Percentiles rank a stretch among this genome's conserved stretches.
These are phyloP conservation scores for Arthrobotrys pseudoclavata DNA, from an alignment of 2,329 filamentous ascomycete genomes.

Conservation along the genomic window DNA sequence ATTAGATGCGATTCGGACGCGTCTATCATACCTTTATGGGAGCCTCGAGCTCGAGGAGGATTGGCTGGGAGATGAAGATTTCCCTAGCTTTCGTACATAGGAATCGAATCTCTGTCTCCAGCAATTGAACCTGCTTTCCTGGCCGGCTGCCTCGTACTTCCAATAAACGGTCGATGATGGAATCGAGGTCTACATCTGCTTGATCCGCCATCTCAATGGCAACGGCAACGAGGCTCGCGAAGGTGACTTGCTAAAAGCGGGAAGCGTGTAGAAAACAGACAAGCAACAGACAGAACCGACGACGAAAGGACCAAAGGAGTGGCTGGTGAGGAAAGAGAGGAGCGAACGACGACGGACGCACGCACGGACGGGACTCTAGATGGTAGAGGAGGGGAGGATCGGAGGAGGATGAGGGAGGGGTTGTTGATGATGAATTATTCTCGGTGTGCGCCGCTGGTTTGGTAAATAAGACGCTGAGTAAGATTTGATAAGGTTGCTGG, in stretches of 20 bases:
- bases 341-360: conserved; percentile 51
- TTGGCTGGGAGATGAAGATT: conserved; percentile 99
- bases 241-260: conserved; percentile 33
- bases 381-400: conserved; percentile 7
- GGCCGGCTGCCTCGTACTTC: conserved; percentile 98
- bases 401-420: conserved; percentile 9
- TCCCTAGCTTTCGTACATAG: conserved; percentile 98
- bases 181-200: conserved; percentile 97
- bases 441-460: conserved; percentile 29
- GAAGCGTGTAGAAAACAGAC: conserved; percentile 32
- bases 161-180: conserved; percentile 97
- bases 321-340: conserved; percentile 43
- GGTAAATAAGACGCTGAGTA: conserved; percentile 14
- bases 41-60: conserved; percentile 95
- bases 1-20: conserved; percentile 18
- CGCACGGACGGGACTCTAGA: conserved; percentile 17
- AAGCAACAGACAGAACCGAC: conserved; percentile 36
- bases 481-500: conserved; percentile 29
- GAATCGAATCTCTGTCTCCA: conserved; percentile 95
- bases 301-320: conserved; percentile 59
- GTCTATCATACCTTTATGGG: conserved; percentile 89
- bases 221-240: conserved; percentile 60
- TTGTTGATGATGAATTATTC: neutral
- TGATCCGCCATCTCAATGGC: conserved; percentile 77
- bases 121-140: conserved; percentile 96